Base-by-base conservation (phyloP, 2,329 filamentous ascomycete species). In the Xylaria sp. region DNA sequence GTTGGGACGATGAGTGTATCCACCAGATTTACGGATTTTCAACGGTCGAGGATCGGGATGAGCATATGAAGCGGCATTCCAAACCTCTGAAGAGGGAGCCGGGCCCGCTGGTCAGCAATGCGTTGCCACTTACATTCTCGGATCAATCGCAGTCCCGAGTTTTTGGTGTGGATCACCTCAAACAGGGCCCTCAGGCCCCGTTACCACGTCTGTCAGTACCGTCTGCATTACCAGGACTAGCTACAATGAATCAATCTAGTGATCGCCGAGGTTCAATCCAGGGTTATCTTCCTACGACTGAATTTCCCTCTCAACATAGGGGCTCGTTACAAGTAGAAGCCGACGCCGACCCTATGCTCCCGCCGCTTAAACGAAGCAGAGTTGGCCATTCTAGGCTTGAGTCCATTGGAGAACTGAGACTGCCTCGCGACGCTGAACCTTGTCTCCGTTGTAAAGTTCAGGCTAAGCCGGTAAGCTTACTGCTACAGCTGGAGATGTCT, bases 11-110 rank as follows among this genome's bases (percentile, higher is more conserved):
- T 54, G 77, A 77, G 58, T 87, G 85, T 67, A 73, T 84, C 60
- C 80, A 84, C 71, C 87, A 85, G 71, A 80, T 87, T 37, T 87
- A 87, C 65, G 85, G 85, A 29, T 86, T 86, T 68, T 69, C 76
- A 35, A 81, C 78, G 58, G 76, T 75, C 37, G 75, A 81, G 54
- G 83, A 85, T 62, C 79, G 83, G 54, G 82, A 86, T 57, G 76
- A 76, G 35, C 85, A 87, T 70, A 70, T 77, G 40, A 78, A 75
- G 63, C 76, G 82, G 55, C 83, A 87, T 69, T 63, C 68, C n/a
- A 54, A 71, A 47, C 73, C 74, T 21, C 67, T 71, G 13, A 83
- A 81, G 66, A 75, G 79, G 63, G 80, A 83, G 64, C 80, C 80
- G 3, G 80, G 77, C 8, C 72, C 81, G 58, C 81, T 78, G 8